Conservation (phyloP, 2,329 filamentous ascomycete species). For the Alternaria solani region DNA sequence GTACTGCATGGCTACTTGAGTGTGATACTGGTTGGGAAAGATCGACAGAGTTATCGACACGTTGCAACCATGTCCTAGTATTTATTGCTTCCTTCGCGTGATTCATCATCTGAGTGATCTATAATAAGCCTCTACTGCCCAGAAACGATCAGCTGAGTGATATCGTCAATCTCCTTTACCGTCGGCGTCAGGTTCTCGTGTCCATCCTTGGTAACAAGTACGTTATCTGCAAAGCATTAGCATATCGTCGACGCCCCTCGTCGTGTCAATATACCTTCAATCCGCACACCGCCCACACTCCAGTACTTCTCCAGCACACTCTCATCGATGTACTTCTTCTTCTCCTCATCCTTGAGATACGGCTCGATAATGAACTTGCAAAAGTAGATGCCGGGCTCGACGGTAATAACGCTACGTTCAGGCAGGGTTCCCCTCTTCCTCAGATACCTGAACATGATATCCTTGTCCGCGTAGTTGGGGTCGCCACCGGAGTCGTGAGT, state of each 20-base stretch:
- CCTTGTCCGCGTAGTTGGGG: constrained; percentile 68
- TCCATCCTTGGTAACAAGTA: constrained; percentile 79
- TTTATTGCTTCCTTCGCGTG: background rate
- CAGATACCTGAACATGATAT: constrained; percentile 87
- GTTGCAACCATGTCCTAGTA: background rate
- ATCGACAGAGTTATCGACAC: background rate
- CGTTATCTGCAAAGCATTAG: constrained; percentile 66
- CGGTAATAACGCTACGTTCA: constrained; percentile 84
- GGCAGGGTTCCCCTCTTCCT: constrained; percentile 79
- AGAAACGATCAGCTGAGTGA: constrained; percentile 62
- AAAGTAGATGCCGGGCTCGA: constrained; percentile 91
- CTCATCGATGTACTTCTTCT: constrained; percentile 71
- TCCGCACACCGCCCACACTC: constrained; percentile 84
- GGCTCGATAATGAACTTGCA: constrained; percentile 75
- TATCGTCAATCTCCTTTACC: constrained; percentile 74
- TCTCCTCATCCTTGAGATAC: constrained; percentile 68
- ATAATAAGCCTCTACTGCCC: background rate
- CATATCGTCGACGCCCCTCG: background rate
- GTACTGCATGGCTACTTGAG: constrained; percentile 42
- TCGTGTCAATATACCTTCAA: constrained; percentile 64
- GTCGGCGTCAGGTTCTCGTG: constrained; percentile 84
- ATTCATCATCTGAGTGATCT: background rate
- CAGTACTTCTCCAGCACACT: constrained; percentile 74
- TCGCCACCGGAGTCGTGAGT: constrained; percentile 61
- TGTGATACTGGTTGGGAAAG: background rate